These are phyloP conservation scores for Pyrrhoderma noxium DNA, from an alignment of 1,284 basidiomycete genomes.

Conservation along the genomic window DNA sequence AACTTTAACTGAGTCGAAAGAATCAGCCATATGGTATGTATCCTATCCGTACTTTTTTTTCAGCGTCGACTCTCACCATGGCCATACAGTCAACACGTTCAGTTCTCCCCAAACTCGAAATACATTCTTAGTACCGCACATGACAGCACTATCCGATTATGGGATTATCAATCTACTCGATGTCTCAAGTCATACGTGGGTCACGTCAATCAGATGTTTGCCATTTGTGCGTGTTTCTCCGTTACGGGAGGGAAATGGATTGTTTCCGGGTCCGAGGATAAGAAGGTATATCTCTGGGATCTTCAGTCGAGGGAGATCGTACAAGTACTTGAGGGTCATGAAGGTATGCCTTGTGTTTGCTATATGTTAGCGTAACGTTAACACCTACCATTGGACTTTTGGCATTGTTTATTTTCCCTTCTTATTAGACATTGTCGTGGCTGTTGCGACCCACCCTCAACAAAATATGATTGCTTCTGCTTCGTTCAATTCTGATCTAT, in stretches of 20 bases:
- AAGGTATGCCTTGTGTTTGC: conserved; percentile 36
- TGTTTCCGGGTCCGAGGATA: conserved; percentile 86
- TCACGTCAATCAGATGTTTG: conserved; percentile 74
- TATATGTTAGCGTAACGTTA: no score
- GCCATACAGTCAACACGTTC: conserved; percentile 64
- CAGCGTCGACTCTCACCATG: not conserved
- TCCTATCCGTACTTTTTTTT: not conserved
- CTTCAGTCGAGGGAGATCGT: conserved; percentile 80
- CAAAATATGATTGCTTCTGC: conserved; percentile 82
- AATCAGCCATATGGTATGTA: conserved; percentile 77
- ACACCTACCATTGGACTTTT: no score
- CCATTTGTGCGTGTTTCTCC: conserved; percentile 72
- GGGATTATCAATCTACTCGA: conserved; percentile 90
- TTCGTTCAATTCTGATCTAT: conserved; percentile 72
- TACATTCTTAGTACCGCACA: conserved; percentile 90
- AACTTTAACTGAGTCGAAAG: conserved; percentile 81
- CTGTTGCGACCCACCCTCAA: conserved; percentile 74
- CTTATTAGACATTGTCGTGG: conserved; percentile 60
- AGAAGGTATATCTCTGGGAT: conserved; percentile 88
- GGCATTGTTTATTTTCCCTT: no score
- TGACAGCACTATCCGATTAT: conserved; percentile 85
- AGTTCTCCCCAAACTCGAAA: conserved; percentile 92
- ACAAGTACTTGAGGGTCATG: conserved; percentile 71
- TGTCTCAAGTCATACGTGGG: conserved; percentile 89
- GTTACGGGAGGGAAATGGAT: conserved; percentile 85